A percentile compares a stretch with the other conserved stretches of the same genome.
These are phyloP conservation scores for Berberis thunbergii DNA, from an alignment of 164 flowering plant species.

Conservation along the genomic window DNA sequence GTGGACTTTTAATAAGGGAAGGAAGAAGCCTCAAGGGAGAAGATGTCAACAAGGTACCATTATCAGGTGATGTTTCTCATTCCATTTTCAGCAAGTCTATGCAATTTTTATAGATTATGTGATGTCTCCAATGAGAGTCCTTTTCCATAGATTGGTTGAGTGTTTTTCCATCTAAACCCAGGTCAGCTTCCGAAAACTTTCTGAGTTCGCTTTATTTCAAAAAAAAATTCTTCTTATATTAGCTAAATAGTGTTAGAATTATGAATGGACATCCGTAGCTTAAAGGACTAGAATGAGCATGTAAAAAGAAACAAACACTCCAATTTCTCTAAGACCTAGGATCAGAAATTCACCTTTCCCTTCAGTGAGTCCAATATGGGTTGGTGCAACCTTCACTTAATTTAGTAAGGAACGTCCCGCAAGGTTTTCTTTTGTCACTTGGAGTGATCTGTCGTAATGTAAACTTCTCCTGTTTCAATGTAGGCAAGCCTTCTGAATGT, in stretches of 20 bases:
- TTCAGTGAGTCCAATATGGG: too few species aligned
- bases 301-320: too few species aligned
- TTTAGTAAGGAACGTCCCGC: neutral
- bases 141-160: too few species aligned
- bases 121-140: neutral
- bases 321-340: too few species aligned
- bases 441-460: neutral
- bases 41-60: constrained; percentile 92
- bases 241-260: too few species aligned
- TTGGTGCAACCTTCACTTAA: too few species aligned
- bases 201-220: too few species aligned
- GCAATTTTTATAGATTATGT: neutral
- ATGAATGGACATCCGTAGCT: too few species aligned
- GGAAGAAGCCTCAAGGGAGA: constrained; percentile 80
- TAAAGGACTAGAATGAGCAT: too few species aligned
- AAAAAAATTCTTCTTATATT: too few species aligned
- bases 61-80: constrained; percentile 45
- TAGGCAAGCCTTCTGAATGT: constrained; percentile 1
- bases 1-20: constrained; percentile 88
- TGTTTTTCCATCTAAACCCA: neutral
- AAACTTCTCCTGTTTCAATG: neutral
- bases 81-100: neutral
- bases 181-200: too few species aligned
- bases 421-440: neutral
- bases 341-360: too few species aligned